Percentiles rank a stretch among this genome's conserved stretches.
Evolutionary conservation across 2,329 filamentous ascomycete genomes (phyloP).

Genomic region (Fusarium setosum): DNA sequence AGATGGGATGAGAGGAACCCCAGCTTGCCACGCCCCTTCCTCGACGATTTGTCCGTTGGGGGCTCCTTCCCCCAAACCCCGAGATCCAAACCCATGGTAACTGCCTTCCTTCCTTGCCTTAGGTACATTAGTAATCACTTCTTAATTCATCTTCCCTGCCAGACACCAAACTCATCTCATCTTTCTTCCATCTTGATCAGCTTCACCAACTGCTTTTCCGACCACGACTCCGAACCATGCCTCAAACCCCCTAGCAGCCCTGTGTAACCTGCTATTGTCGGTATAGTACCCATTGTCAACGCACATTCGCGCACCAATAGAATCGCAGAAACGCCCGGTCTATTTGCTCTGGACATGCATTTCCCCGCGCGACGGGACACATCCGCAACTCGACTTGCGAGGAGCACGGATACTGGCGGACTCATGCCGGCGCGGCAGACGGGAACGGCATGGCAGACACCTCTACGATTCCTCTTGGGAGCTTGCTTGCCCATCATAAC

Average conservation of each 20-base stretch:
- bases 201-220: neutral
- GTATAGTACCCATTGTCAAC: slow-evolving; percentile 19
- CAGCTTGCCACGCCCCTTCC: slow-evolving; percentile 33
- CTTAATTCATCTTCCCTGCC: neutral
- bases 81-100: slow-evolving; percentile 10
- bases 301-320: slow-evolving; percentile 34
- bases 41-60: slow-evolving; percentile 23
- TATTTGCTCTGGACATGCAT: neutral
- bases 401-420: slow-evolving; percentile 1
- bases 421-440: neutral
- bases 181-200: slow-evolving; percentile 1
- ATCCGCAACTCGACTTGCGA: slow-evolving; percentile 6
- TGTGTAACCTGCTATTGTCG: slow-evolving; percentile 33
- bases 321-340: slow-evolving; percentile 14
- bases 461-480: neutral
- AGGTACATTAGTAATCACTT: neutral
- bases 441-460: slow-evolving; percentile 1
- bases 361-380: neutral
- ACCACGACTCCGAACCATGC: neutral
- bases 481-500: slow-evolving; percentile 12
- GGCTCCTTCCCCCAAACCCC: slow-evolving; percentile 25
- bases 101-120: neutral
- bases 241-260: neutral
- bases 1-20: slow-evolving; percentile 8
- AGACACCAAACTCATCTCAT: neutral